A percentile compares a stretch with the other conserved stretches of the same genome.
phyloP scores from a whole-genome alignment of 148 eudicot species.

The Polygonum aviculare region DNA sequence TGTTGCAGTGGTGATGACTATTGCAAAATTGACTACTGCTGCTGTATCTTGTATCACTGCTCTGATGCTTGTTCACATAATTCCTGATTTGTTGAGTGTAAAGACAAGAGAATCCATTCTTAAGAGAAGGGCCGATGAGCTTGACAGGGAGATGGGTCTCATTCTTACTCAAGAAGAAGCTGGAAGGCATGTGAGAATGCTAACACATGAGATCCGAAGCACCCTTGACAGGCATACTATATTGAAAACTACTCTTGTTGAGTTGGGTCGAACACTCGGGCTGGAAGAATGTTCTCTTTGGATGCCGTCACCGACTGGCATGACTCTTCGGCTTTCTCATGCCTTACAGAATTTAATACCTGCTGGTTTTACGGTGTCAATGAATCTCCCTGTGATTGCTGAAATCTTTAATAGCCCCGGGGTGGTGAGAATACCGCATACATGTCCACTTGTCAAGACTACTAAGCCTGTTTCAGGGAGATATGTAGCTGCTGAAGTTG shows the following conservation, averaged over 20 bases:
- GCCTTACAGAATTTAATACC: constrained; percentile 80
- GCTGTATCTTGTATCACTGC: constrained; percentile 88
- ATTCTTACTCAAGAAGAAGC: constrained; percentile 96
- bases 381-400: constrained; percentile 71
- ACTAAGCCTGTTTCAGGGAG: constrained; percentile 55
- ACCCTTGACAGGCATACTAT: constrained; percentile 94
- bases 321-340: constrained; percentile 79
- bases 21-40: constrained; percentile 72
- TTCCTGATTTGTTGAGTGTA: constrained; percentile 84
- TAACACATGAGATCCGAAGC: constrained; percentile 52
- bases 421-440: constrained; percentile 74
- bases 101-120: constrained; percentile 83
- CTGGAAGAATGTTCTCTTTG: constrained; percentile 92
- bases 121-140: constrained; percentile 91
- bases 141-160: constrained; percentile 89
- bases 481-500: constrained; percentile 81
- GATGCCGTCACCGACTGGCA: constrained; percentile 89
- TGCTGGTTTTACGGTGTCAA: constrained; percentile 77
- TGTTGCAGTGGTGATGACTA: constrained; percentile 79
- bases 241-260: constrained; percentile 81
- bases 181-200: constrained; percentile 89
- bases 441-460: constrained; percentile 72
- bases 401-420: constrained; percentile 65
- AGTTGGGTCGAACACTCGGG: constrained; percentile 84
- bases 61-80: constrained; percentile 86